Evolutionary conservation across 805 yeast species (phyloP), one percentile per base, ranked within the genome.

Genomic region (Saccharomyces jurei): DNA sequence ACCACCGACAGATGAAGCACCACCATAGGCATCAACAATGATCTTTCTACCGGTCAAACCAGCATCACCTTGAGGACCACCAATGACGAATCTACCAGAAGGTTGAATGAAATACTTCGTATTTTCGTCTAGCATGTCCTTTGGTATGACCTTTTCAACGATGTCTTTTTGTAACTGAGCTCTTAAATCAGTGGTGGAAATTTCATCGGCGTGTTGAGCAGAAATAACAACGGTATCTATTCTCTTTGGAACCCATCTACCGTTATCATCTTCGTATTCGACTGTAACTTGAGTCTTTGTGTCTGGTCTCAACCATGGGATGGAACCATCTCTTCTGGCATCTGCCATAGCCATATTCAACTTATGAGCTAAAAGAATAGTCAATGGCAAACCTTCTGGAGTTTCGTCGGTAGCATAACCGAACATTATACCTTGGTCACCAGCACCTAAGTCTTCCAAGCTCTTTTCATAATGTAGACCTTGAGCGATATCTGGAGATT

Each of bases 1-100:
- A 81, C 98, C 98, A 78, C 98, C 98, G 82, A 92, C 97, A 70
- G 98, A 97, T 79, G 97, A 97, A 96, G 97, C 92, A 69, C 98
- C 98, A 80, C 98, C 98, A 80, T 91, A 91, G 62, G 98, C 94
- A 77, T 91, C 98, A 72, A 91, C 98, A 71, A 91, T 91, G 76
- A 91, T 91, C 82, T 91, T 91, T 80, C 98, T 88, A 76, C 98
- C 98, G 64, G 98, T 91, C 73, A 91, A 80, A 81, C 98, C 98
- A 64, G 98, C 97, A 74, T 91, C 98, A 82, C 98, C 98, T 78
- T 92, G 97, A 64, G 97, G 97, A 75, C 98, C 98, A 79, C 98
- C 98, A 73, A 91, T 92, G 70, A 92, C 96, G 82, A 91, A 91
- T 77, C 97, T 86, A 65, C 98, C 98, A 62, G 97, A 89, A 67